Evolutionary conservation across 768 basidiomycete species (phyloP), one percentile per base, ranked within the genome.

Genomic region (Galerina marginata): DNA sequence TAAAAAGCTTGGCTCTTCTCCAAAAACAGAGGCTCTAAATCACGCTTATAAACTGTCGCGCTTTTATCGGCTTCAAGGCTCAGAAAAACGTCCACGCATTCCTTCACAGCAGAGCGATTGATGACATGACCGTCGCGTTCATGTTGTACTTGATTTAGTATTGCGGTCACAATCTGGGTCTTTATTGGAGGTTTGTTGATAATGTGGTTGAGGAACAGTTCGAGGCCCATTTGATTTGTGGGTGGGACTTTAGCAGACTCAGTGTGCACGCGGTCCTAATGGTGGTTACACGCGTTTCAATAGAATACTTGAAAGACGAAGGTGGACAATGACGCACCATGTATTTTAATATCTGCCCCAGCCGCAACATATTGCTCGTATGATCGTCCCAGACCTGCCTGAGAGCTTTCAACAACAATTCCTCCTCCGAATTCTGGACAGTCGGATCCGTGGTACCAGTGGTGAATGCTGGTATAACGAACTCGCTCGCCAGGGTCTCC

Each of bases 371-470:
- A 71, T 89, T 93, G 10, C 89, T 87, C 4, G 81, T 87, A 74
- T 99, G 97, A 71, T 98, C 95, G 56, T 96, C 92, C 96, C 97
- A 99, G 0, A 96, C 91, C 33, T 84, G 83, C 70, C 86, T 85
- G 55, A 97, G 62, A 29, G 91, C 90, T 69, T 92, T 95, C 71
- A 99, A 75, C 57, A 99, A 81, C 54, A 87, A 74, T 70, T 98
- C 96, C 0, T 90, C 92, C 69, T 95, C 94, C 67, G 91, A 87
- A 46, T 85, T 90, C 66, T 86, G 84, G 66, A 95, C 89, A 61
- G 88, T 82, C 0, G 86, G 82, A 69, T 96, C 93, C 44, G 77
- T 79, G 16, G 81, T 81, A n/a, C 87, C 82, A 9, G 87, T 82
- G 0, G 95, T 95, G 71, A 97, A 99, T 2, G 85, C 81, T 10